Conservation (phyloP, 2,329 filamentous ascomycete species). For the Drechslera avenae region DNA sequence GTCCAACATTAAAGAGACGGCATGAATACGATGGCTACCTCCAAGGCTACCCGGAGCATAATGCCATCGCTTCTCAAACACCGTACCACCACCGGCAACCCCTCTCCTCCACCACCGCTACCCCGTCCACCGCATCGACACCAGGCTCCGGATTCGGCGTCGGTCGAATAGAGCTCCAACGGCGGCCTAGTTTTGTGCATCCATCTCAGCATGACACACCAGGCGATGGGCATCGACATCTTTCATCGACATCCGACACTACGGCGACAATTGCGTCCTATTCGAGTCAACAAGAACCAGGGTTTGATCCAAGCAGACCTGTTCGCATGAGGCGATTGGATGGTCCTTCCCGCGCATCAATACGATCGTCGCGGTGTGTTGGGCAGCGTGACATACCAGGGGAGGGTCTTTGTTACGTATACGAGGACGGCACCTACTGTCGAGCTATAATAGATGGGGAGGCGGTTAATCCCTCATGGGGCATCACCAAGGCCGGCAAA, state of each 20-base stretch:
- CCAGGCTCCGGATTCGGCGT: constrained; percentile 28
- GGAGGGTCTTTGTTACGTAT: constrained; percentile 82
- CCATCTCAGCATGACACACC: constrained; percentile 28
- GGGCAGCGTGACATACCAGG: constrained; percentile 67
- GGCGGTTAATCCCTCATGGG: constrained; percentile 88
- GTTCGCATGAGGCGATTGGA: constrained; percentile 42
- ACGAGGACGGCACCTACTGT: constrained; percentile 82
- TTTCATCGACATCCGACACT: constrained; percentile 36
- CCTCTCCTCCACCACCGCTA: constrained; percentile 24
- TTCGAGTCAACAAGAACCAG: constrained; percentile 35
- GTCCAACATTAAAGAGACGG: constrained; percentile 45
- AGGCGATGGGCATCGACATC: constrained; percentile 27
- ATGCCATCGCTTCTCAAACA: constrained; percentile 36
- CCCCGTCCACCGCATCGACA: constrained; percentile 32
- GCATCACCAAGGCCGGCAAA: constrained; percentile 91
- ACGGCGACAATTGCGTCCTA: constrained; percentile 21
- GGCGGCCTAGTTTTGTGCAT: constrained; percentile 30
- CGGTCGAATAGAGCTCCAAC: constrained; percentile 29
- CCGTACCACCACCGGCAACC: constrained; percentile 37
- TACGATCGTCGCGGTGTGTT: constrained; percentile 43
- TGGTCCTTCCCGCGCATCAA: constrained; percentile 39
- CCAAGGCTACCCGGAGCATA: constrained; percentile 33
- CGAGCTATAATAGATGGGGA: constrained; percentile 85
- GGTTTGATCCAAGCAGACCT: constrained; percentile 33
- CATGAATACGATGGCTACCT: constrained; percentile 41